phyloP scores from a whole-genome alignment of 1,284 basidiomycete species.

The Coniferiporia weirii region DNA sequence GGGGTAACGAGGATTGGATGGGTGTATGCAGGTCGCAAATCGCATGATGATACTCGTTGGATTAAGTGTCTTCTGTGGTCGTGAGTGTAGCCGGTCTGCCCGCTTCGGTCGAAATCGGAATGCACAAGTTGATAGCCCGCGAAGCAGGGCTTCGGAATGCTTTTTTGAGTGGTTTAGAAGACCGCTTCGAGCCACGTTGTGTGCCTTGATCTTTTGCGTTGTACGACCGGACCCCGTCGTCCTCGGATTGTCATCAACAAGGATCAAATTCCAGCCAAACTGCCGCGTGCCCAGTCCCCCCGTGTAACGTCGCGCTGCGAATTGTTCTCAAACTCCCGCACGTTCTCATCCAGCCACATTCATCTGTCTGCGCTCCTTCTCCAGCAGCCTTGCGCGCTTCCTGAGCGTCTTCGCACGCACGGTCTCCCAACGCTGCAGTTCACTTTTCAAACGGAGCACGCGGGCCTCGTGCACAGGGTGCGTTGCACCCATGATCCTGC shows the following conservation, averaged over 20 bases:
- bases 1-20: too few relatives aligned
- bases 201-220: not conserved
- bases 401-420: conserved; percentile 11
- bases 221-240: not conserved
- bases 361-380: not conserved
- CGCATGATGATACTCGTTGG: too few relatives aligned
- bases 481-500: conserved; percentile 14
- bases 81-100: too few relatives aligned
- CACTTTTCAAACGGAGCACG: conserved; percentile 16
- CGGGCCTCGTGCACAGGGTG: conserved; percentile 13
- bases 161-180: not conserved
- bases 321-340: not conserved
- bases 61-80: too few relatives aligned
- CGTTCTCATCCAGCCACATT: not conserved
- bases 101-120: too few relatives aligned
- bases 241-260: not conserved
- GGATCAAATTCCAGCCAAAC: not conserved
- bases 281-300: not conserved
- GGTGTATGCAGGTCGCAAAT: too few relatives aligned
- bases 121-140: too few relatives aligned
- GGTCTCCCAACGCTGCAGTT: conserved; percentile 14
- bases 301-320: not conserved
- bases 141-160: too few relatives aligned
- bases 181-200: not conserved
- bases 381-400: conserved; percentile 1